Base-by-base conservation (phyloP, 2,329 filamentous ascomycete genomes). In the Ophiostoma triangulosporum region DNA sequence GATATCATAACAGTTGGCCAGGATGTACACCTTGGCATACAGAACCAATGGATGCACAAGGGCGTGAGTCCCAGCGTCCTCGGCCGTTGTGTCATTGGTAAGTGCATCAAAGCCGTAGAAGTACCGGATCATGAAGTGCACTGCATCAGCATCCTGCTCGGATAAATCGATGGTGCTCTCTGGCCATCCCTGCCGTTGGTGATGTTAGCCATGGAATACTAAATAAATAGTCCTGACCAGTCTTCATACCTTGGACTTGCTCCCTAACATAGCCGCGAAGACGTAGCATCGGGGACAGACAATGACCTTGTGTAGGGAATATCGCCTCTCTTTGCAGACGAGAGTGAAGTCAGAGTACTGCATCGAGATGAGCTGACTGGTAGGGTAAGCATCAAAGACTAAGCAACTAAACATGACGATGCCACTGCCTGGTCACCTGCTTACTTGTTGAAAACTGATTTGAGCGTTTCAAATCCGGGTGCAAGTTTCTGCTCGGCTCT, bases 61-160 rank as follows among this genome's bases (percentile, higher is more conserved):
- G 26, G 7, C 14, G 22, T 2, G 49, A 15, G n/a, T 36, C 15
- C 11, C 3, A 27, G 15, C 6, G 7, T 27, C 31, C 4, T 22
- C 14, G 6, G 17, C 17, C 22, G 14, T 24, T n/a, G n/a, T 6
- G 29, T 11, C 29, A 31, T 6, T 11, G 12, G 7, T 31, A 43
- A 43, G 7, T 12, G 20, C 20, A 11, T 50, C 32, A 22, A 50
- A 48, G 15, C 31, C 20, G 29, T 54, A 53, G 6, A 54, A 15
- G 15, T 50, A 54, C 8, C 27, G 46, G 27, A 54, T 15, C 36
- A 45, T 50, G 22, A 46, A 54, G 9, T 54, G 52, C 9, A 54
- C 48, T 7, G 22, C 52, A 9, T 22, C 26, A 8, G 31, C 9
- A 32, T 54, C 36, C 6, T 48, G 36, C n/a, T 50, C 48, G 1